Percentiles rank a stretch among this genome's conserved stretches.
Conservation (phyloP, 2,329 filamentous ascomycete species). For the Aureobasidium sp. region DNA sequence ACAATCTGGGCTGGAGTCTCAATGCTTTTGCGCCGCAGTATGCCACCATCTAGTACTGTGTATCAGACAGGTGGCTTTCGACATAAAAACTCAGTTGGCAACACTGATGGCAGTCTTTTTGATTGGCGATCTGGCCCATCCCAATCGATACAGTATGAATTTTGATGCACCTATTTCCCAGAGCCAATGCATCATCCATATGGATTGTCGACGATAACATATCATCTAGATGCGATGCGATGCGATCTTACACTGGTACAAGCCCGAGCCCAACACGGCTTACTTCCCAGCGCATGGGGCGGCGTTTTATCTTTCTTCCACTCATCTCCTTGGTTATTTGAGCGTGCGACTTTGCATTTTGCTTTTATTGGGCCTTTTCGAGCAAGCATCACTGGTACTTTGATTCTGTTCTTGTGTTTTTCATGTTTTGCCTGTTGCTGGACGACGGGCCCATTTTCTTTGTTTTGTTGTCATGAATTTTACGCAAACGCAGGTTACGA, state of each 20-base stretch:
- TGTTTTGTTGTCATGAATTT: constrained; percentile 9
- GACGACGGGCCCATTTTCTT: neutral
- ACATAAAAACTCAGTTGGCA: neutral
- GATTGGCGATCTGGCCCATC: constrained; percentile 37
- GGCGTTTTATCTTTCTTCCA: constrained; percentile 5
- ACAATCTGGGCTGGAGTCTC: constrained; percentile 79
- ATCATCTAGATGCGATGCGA: constrained; percentile 13
- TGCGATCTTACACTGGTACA: constrained; percentile 7
- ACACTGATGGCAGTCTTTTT: constrained; percentile 3
- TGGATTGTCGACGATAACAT: neutral
- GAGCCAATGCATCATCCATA: constrained; percentile 33
- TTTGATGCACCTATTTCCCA: constrained; percentile 20
- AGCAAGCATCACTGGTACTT: constrained; percentile 8
- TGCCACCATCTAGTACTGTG: constrained; percentile 68
- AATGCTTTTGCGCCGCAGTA: constrained; percentile 69
- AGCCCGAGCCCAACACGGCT: neutral
- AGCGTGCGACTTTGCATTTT: constrained; percentile 14
- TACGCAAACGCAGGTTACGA: constrained; percentile 15
- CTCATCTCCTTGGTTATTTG: neutral
- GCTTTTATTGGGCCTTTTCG: constrained; percentile 9
- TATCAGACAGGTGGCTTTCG: constrained; percentile 4
- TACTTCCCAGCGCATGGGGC: constrained; percentile 2
- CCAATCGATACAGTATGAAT: constrained; percentile 25
- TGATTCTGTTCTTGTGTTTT: neutral
- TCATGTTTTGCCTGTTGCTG: neutral